phyloP scores from a whole-genome alignment of 2,329 filamentous ascomycete species.

The Fusarium odoratissimum region DNA sequence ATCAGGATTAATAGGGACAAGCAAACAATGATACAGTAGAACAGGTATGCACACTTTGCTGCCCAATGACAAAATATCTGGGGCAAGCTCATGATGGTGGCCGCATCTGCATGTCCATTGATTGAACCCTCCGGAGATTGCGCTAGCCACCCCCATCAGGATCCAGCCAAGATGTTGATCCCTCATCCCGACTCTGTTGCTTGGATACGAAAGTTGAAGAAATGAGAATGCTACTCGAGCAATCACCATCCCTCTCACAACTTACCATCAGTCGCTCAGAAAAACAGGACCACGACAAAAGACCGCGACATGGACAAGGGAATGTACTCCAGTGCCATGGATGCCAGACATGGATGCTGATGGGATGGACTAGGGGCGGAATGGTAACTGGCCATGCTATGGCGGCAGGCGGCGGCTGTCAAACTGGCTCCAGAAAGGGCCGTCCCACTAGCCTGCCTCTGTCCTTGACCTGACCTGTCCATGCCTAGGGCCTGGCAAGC shows the following conservation, averaged over 20 bases:
- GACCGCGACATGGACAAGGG: conserved; percentile 22
- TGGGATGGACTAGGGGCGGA: conserved; percentile 39
- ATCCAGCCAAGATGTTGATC: conserved; percentile 12
- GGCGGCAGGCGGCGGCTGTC: conserved; percentile 45
- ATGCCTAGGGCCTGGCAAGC: conserved; percentile 32
- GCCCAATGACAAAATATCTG: conserved; percentile 48
- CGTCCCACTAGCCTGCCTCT: conserved; percentile 46
- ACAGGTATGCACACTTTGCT: conserved; percentile 46
- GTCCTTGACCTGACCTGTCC: conserved; percentile 16
- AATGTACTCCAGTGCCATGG: conserved; percentile 21
- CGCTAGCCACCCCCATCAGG: conserved; percentile 20
- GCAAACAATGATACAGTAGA: conserved; percentile 17
- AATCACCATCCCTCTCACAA: conserved; percentile 9
- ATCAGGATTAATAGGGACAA: conserved; percentile 2
- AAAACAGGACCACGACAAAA: conserved; percentile 15
- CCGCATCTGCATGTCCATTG: conserved; percentile 20
- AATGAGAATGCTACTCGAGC: conserved; percentile 38
- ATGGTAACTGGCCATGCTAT: conserved; percentile 40
- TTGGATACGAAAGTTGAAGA: conserved; percentile 27
- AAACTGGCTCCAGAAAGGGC: conserved; percentile 46
- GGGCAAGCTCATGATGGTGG: conserved; percentile 18
- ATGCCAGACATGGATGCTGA: conserved; percentile 33
- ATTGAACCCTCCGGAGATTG: conserved; percentile 31
- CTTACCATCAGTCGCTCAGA: conserved; percentile 23
- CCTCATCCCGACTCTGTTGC: conserved; percentile 13